phyloP scores from a whole-genome alignment of 2,329 filamentous ascomycete genomes.

The Colletotrichum neosansevieriae region DNA sequence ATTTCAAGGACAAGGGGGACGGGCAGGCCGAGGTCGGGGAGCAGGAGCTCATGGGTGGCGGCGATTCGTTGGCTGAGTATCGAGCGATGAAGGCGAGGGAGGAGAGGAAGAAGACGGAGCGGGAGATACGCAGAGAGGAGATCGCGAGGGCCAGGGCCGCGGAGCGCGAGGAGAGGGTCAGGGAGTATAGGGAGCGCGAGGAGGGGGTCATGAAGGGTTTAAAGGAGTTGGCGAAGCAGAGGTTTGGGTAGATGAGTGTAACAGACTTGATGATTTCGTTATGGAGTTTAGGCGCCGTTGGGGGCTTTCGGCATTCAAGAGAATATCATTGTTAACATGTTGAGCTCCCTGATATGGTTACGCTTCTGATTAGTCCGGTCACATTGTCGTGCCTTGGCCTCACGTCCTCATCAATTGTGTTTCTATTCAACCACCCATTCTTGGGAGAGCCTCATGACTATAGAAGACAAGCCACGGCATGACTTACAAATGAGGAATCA shows the following conservation, averaged over 20 bases:
- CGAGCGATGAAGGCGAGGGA: slow-evolving; percentile 74
- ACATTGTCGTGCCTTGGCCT: no score
- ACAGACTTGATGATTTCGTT: no score
- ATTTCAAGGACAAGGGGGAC: slow-evolving; percentile 71
- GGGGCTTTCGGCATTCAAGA: no score
- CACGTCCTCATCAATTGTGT: no score
- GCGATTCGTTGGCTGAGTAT: slow-evolving; percentile 73
- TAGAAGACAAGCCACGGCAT: no score
- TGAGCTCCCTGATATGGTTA: no score
- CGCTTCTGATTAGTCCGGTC: no score
- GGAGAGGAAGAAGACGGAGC: slow-evolving; percentile 82
- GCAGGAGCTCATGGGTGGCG: slow-evolving; percentile 81
- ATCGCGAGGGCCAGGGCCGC: slow-evolving; percentile 78
- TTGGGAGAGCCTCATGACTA: no score
- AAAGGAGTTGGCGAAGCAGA: slow-evolving; percentile 80
- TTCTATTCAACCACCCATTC: no score
- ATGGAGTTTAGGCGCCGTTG: no score
- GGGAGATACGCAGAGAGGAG: slow-evolving; percentile 87
- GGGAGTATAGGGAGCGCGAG: slow-evolving; percentile 80
- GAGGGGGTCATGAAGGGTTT: slow-evolving; percentile 87
- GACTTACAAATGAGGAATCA: neutral
- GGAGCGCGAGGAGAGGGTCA: slow-evolving; percentile 83
- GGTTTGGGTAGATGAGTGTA: slow-evolving; percentile 70
- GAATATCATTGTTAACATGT: no score
- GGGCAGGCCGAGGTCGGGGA: slow-evolving; percentile 71